These are phyloP conservation scores for Metarhizium humberi DNA, from an alignment of 2,329 filamentous ascomycete genomes.

Conservation along the genomic window DNA sequence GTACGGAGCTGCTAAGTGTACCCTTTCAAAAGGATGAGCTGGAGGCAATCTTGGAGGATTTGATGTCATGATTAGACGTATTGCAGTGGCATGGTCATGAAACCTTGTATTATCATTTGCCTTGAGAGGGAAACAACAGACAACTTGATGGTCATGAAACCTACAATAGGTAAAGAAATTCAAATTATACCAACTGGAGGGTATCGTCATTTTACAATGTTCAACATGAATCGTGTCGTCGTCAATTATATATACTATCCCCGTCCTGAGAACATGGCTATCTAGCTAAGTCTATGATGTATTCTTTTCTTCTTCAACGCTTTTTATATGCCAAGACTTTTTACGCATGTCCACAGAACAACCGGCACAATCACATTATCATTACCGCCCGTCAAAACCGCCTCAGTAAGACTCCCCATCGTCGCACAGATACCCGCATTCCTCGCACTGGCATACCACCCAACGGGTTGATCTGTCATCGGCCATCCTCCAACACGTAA, in stretches of 20 bases:
- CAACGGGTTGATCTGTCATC: conserved; percentile 33
- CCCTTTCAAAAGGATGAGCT: conserved; percentile 84
- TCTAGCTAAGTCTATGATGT: neutral
- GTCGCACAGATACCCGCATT: conserved; percentile 66
- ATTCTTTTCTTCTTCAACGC: neutral
- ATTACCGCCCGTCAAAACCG: conserved; percentile 90
- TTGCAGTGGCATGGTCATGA: neutral
- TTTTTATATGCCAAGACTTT: conserved; percentile 54
- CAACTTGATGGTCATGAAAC: neutral
- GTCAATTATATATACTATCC: neutral
- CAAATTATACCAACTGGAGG: neutral
- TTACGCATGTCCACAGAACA: conserved; percentile 84
- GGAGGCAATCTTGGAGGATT: conserved; percentile 78
- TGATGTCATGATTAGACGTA: conserved; percentile 19
- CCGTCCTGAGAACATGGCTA: neutral
- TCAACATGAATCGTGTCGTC: neutral
- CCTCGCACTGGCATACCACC: conserved; percentile 32
- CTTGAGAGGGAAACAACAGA: too few species aligned
- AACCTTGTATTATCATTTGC: too few species aligned
- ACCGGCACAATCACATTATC: conserved; percentile 97
- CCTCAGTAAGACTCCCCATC: conserved; percentile 84
- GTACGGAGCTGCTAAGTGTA: conserved; percentile 76
- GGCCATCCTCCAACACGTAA: conserved; percentile 69
- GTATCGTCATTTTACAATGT: too few species aligned
- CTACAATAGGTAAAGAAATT: neutral